Base-by-base conservation (phyloP, 208 protist species). In the Leishmania tarentolae region DNA sequence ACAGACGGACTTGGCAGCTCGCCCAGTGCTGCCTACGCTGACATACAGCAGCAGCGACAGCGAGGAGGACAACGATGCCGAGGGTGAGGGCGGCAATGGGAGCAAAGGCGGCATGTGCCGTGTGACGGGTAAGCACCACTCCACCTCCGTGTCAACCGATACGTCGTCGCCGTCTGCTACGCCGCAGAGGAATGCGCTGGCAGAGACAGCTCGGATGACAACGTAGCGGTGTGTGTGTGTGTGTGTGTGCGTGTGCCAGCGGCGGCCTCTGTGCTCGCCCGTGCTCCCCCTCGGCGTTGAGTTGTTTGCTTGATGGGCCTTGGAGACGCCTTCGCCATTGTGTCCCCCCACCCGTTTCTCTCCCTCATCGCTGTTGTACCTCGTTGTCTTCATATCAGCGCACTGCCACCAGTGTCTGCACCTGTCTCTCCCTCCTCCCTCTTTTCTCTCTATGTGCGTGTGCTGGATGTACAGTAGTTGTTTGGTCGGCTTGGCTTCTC, bases 41-140 rank as follows among this genome's bases (percentile, higher is more conserved):
- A 86, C 82, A 15, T 86, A 83, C 82, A 82, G 74, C 65, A 86
- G 76, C 75, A 79, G 73, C 68, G 66, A 31, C 78, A 79, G 73
- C 68, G 65, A 63, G 0, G 63, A 82, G 2, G 82, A 74, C 44
- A 69, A 69, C 7, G 73, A 40, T 5, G 73, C 47, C 37, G 71
- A 40, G n/a, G 65, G 21, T 19, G 63, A 80, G 44, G 4, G 28
- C 2, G 59, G 9, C 37, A 28, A 37, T 13, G 35, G 37, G 44
- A 3, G 53, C 37, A 44, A 37, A 61, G 2, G 37, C 13, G 69
- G 63, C 56, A 66, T 35, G 59, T 42, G 69, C 59, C 24, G 8
- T 21, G 59, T 17, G 61, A 13, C 46, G 52, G 19, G 42, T n/a
- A 7, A 19, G 35, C 72, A 42, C 35, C 72, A 76, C 42, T 31